Conservation (phyloP, 164 flowering plant genomes). For the Nymphaea colorata region DNA sequence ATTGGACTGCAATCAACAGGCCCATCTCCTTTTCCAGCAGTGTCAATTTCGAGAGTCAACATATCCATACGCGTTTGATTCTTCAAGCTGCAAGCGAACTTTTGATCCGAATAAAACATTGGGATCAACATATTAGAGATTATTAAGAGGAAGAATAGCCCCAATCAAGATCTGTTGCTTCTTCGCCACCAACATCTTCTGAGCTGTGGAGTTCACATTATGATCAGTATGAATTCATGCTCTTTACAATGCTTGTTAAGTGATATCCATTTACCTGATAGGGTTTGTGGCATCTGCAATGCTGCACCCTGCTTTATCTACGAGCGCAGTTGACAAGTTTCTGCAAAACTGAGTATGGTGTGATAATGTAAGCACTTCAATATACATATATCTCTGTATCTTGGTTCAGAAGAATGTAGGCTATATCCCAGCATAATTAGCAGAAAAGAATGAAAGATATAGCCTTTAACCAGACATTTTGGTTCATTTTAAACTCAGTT, state of each 20-base stretch:
- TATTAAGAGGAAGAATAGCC: constrained; percentile 25
- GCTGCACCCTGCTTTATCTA: constrained; percentile 15
- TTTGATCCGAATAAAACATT: too few species aligned
- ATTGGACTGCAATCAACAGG: too few species aligned
- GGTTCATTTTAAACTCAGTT: background rate
- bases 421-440: too few species aligned
- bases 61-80: too few species aligned
- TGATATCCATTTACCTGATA: background rate
- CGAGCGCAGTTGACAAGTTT: constrained; percentile 47
- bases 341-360: constrained; percentile 44
- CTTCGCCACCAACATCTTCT: constrained; percentile 6
- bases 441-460: too few species aligned
- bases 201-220: constrained; percentile 19
- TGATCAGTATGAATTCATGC: too few species aligned
- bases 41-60: too few species aligned
- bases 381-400: background rate
- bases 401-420: too few species aligned
- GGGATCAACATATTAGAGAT: background rate
- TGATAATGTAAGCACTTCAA: background rate
- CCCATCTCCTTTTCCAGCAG: too few species aligned
- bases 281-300: constrained; percentile 4
- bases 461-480: too few species aligned
- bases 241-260: background rate
- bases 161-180: constrained; percentile 6
- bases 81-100: too few species aligned